Percentiles rank a stretch among this genome's conserved stretches.
Evolutionary conservation across 2,329 filamentous ascomycete genomes (phyloP).

Genomic region (Colletotrichum sp.): DNA sequence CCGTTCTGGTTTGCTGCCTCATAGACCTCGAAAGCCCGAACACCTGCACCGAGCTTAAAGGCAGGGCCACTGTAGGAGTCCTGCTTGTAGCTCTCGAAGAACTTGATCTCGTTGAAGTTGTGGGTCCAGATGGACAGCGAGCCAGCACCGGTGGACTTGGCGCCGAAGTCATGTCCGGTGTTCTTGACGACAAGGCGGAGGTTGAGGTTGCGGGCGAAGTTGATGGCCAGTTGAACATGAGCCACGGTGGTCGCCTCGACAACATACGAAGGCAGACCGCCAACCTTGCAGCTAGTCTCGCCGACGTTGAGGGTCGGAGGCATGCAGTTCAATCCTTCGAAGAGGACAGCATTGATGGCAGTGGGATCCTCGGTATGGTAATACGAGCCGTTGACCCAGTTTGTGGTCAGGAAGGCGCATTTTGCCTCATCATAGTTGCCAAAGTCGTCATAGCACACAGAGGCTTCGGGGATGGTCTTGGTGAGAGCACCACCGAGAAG

Average conservation of each 20-base stretch:
- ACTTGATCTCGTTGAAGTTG: conserved; percentile 43
- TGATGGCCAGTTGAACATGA: conserved; percentile 38
- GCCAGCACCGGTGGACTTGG: conserved; percentile 51
- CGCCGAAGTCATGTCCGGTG: conserved; percentile 49
- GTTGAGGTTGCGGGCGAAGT: conserved; percentile 47
- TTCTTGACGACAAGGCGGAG: conserved; percentile 47
- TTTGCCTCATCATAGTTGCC: conserved; percentile 32
- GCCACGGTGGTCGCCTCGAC: conserved; percentile 37
- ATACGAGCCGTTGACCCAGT: conserved; percentile 30
- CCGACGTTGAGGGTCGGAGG: conserved; percentile 21
- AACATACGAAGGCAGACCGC: conserved; percentile 30
- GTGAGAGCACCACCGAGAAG: conserved; percentile 35
- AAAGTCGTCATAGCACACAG: conserved; percentile 36
- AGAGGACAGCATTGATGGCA: conserved; percentile 29
- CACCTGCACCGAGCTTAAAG: conserved; percentile 48
- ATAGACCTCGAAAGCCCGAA: conserved; percentile 56
- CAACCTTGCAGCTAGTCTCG: conserved; percentile 16
- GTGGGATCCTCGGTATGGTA: conserved; percentile 31
- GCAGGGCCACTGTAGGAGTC: conserved; percentile 8
- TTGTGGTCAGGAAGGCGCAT: conserved; percentile 32
- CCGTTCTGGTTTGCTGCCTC: conserved; percentile 46
- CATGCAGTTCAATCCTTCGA: conserved; percentile 30
- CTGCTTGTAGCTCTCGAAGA: conserved; percentile 16
- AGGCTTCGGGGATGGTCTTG: conserved; percentile 34
- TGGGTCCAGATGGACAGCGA: conserved; percentile 61